Base-by-base conservation (phyloP, 2,329 filamentous ascomycete genomes). In the Trichoderma lentiforme region DNA sequence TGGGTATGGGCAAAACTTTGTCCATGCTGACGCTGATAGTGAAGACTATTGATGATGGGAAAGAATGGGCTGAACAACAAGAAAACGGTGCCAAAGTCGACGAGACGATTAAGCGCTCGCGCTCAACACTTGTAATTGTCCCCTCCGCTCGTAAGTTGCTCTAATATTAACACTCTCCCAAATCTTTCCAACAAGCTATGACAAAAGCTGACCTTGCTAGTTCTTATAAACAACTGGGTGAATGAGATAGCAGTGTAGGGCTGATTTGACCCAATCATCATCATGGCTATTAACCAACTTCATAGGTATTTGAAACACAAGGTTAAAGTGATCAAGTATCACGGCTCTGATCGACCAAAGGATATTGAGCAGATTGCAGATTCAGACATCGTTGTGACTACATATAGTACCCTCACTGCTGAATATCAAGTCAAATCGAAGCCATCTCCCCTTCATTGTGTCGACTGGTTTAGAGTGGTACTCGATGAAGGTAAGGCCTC, bases 1-100 rank as follows among this genome's bases (percentile, higher is more conserved):
- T 89, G 87, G 88, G 88, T 0, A 83, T 89, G 80, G 88, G 88
- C 0, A 90, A 90, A 74, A 85, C 87, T 0, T 79, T 89, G 7
- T 85, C 86, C 2, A 83, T 86, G 0, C 81, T 89, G 11, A 84
- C 86, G 0, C 76, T 88, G 0, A 81, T 88, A 24, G 76, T 84
- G 4, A 80, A 80, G 18, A 86, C 84, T 0, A 74, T 84, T 0
- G 77, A 80, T 0, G 65, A 77, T 3, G 84, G 81, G 2, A 76
- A 75, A 12, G 26, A 75, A 9, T 86, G 82, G 82, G 80, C 79
- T 12, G 65, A 77, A 7, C 68, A 76, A 12, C 53, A 58, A 71
- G 75, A 26, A 72, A 76, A 18, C 60, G 73, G 6, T 74, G 58
- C 8, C 71, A 75, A 1, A 72, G 74, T 1, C 43, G 58, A 5